Conservation (phyloP, 75 land plant species). For the Adiantum capillusveneris region DNA sequence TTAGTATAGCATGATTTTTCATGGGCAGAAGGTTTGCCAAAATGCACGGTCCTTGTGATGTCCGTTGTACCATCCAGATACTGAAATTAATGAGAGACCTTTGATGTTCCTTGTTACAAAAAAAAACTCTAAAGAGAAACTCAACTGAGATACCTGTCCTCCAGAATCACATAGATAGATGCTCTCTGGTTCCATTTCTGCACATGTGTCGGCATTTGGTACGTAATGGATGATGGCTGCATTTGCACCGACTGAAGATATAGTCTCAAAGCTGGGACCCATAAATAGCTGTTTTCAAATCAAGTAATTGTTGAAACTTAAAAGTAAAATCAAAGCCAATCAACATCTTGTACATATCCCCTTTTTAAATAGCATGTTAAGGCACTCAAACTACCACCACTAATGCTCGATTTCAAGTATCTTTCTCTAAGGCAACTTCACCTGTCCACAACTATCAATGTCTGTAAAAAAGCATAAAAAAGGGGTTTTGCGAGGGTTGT, state of each 20-base stretch:
- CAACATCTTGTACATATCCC: too few relatives aligned
- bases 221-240: constrained; percentile 92
- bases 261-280: constrained; percentile 96
- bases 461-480: too few relatives aligned
- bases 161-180: constrained; percentile 97
- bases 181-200: constrained; percentile 77
- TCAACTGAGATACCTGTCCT: constrained; percentile 62
- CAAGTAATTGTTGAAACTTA: background rate
- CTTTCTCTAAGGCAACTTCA: too few relatives aligned
- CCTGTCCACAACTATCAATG: too few relatives aligned
- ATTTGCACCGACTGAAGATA: constrained; percentile 98
- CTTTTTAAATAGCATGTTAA: too few relatives aligned
- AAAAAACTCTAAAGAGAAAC: background rate
- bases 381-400: too few relatives aligned
- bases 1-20: constrained; percentile 92
- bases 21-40: constrained; percentile 92
- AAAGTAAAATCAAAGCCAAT: constrained; percentile 5
- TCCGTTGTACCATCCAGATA: constrained; percentile 99
- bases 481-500: too few relatives aligned
- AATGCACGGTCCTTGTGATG: constrained; percentile 93
- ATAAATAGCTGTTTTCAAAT: constrained; percentile 87
- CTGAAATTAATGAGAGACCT: constrained; percentile 24
- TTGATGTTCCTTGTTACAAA: background rate
- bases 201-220: constrained; percentile 60
- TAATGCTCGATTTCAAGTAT: too few relatives aligned